phyloP scores from a whole-genome alignment of 1,284 basidiomycete species.

The Irpex sp. region DNA sequence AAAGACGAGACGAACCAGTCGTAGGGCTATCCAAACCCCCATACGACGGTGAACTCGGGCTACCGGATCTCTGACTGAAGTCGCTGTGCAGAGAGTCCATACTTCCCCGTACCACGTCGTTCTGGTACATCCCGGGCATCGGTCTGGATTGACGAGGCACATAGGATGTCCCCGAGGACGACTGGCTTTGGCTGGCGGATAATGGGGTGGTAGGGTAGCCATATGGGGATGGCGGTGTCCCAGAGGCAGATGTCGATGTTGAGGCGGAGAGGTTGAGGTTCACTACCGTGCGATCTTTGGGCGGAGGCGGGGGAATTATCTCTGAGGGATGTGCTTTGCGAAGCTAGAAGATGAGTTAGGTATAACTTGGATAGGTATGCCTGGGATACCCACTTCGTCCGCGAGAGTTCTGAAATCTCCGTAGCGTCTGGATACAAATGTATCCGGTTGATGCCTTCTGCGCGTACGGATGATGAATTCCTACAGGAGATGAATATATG shows the following conservation, averaged over 20 bases:
- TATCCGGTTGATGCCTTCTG: conserved; percentile 66
- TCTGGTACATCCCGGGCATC: conserved; percentile 21
- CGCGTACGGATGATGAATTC: conserved; percentile 95
- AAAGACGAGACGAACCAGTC: conserved; percentile 43
- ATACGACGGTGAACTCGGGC: conserved; percentile 8
- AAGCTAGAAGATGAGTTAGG: conserved; percentile 47
- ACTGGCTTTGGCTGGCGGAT: neutral
- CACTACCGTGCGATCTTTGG: conserved; percentile 81
- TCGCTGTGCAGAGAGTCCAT: conserved; percentile 21
- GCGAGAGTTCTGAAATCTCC: conserved; percentile 91
- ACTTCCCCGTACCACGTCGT: conserved; percentile 17
- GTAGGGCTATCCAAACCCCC: conserved; percentile 7
- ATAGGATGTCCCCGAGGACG: neutral
- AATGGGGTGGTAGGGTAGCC: neutral
- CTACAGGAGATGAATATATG: conserved; percentile 36
- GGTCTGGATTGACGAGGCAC: conserved; percentile 6
- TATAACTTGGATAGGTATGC: conserved; percentile 1
- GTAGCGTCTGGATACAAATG: conserved; percentile 90
- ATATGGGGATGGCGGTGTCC: conserved; percentile 23
- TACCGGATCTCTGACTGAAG: conserved; percentile 17
- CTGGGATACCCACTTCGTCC: conserved; percentile 59
- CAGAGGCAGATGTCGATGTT: conserved; percentile 24
- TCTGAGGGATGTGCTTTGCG: conserved; percentile 81
- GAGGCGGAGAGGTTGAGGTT: conserved; percentile 36
- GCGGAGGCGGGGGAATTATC: conserved; percentile 73